Percentiles rank a stretch among this genome's conserved stretches.
Evolutionary conservation across 441 rosid species (phyloP).

Genomic region (Capsella rubella): DNA sequence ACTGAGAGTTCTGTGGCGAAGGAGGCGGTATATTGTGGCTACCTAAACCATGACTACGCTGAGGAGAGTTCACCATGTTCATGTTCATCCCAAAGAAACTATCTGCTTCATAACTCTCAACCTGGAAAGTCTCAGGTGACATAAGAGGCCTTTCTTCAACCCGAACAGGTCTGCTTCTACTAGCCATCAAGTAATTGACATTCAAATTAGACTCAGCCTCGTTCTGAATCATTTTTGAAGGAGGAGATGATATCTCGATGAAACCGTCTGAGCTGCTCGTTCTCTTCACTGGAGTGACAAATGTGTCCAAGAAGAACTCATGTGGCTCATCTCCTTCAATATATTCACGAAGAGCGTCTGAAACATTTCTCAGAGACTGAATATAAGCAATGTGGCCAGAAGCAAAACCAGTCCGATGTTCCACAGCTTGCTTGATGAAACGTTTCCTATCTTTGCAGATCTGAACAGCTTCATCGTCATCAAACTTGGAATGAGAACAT

Average conservation of each 20-base stretch:
- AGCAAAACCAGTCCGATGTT: conserved; percentile 77
- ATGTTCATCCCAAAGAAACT: conserved; percentile 66
- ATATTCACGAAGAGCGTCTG: conserved; percentile 77
- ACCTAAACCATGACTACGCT: conserved; percentile 29
- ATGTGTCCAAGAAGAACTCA: conserved; percentile 57
- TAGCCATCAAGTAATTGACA: conserved; percentile 68
- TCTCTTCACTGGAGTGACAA: conserved; percentile 70
- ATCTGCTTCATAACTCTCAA: conserved; percentile 71
- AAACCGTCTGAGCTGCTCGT: conserved; percentile 44
- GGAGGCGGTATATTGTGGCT: conserved; percentile 72
- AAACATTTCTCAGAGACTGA: conserved; percentile 81
- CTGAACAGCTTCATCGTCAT: conserved; percentile 90
- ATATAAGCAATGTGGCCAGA: conserved; percentile 82
- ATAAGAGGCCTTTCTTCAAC: conserved; percentile 64
- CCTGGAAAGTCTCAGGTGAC: conserved; percentile 67
- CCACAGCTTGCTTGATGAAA: conserved; percentile 89
- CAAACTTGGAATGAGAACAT: conserved; percentile 86
- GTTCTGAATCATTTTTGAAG: conserved; percentile 49
- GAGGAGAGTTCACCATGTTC: conserved; percentile 51
- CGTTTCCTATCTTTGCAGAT: conserved; percentile 88
- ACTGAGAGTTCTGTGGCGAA: conserved; percentile 85
- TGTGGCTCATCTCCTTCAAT: conserved; percentile 58
- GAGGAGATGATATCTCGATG: conserved; percentile 56
- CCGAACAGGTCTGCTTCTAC: conserved; percentile 67
- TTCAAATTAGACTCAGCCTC: conserved; percentile 53